Evolutionary conservation across 805 yeast species (phyloP), one percentile per base, ranked within the genome.

Genomic region (Lipomyces orientalis): DNA sequence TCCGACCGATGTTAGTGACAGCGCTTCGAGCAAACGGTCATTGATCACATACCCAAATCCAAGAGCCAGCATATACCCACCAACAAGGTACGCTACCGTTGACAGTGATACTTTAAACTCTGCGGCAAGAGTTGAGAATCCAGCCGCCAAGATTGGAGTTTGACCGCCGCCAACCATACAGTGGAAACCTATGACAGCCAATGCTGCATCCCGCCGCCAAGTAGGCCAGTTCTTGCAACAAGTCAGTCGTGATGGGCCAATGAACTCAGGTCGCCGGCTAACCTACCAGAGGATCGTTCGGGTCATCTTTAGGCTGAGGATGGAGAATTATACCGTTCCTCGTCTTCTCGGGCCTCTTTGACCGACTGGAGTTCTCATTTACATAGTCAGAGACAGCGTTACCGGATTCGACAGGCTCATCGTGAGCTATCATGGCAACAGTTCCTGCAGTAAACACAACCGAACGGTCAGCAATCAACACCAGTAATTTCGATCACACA

Each of bases 241-340:
- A 25, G 34, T 52, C 34, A 52, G 55, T 25, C 12, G 55, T 52
- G 55, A 33, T 25, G 7, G n/a, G 29, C 54, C 6, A 25, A 56
- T 29, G 16, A 33, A 25, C 29, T 16, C 4, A 12, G 4, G 33
- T 7, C 35, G 19, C 56, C 0, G 54, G 6, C 12, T 37, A 56
- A 54, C 62, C 12, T 59, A 59, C 62, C 54, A 87, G 78, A 1
- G 90, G 90, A 70, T 87, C 90, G 72, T 87, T 86, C 4, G 88
- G 88, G 69, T 84, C 79, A 71, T 86, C 85, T 51, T 84, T 86
- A 4, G 90, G 90, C 74, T 87, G 90, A 0, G 90, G 90, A 64
- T 81, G 77, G 46, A 87, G 76, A 43, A 87, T 81, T 29, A 87
- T 76, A 0, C 90, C 90, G 2, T 76, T 74, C 7, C 79, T 75